A percentile compares a stretch with the other conserved stretches of the same genome.
Evolutionary conservation across 1,139 yeast genomes (phyloP).

Genomic region (Yarrowia galli): DNA sequence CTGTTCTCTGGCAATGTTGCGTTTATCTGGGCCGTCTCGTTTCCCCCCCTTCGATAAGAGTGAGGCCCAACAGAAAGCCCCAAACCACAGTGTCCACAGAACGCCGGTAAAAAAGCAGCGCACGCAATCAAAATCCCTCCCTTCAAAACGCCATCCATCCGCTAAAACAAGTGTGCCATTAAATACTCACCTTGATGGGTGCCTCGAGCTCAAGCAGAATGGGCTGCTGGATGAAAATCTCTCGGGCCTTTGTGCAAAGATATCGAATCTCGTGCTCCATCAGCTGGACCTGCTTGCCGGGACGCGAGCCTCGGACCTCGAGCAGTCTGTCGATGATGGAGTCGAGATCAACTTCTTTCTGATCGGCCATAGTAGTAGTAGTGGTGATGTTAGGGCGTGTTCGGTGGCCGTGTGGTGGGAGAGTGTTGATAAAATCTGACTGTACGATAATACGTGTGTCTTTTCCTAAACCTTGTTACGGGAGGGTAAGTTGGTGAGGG

Average conservation of each 20-base stretch:
- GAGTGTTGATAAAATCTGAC: constrained; percentile 38
- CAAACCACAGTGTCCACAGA: neutral
- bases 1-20: constrained; percentile 25
- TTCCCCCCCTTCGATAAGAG: constrained; percentile 23
- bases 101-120: neutral
- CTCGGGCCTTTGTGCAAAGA: constrained; percentile 96
- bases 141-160: neutral
- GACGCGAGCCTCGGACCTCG: constrained; percentile 97
- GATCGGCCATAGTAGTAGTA: constrained; percentile 56
- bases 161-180: too few relatives aligned
- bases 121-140: neutral
- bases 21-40: constrained; percentile 1
- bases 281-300: constrained; percentile 94
- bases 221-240: constrained; percentile 97
- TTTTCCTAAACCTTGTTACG: constrained; percentile 36
- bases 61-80: constrained; percentile 9
- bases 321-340: constrained; percentile 95
- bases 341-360: constrained; percentile 93
- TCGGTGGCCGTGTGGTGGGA: constrained; percentile 36
- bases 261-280: constrained; percentile 94
- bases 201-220: constrained; percentile 94
- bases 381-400: constrained; percentile 31
- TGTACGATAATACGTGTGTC: constrained; percentile 37
- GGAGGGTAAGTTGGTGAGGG: constrained; percentile 38
- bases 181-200: constrained; percentile 80